Percentiles rank a stretch among this genome's conserved stretches.
Evolutionary conservation across 2,329 filamentous ascomycete species (phyloP).

Genomic region (Chlorencoelia australis): DNA sequence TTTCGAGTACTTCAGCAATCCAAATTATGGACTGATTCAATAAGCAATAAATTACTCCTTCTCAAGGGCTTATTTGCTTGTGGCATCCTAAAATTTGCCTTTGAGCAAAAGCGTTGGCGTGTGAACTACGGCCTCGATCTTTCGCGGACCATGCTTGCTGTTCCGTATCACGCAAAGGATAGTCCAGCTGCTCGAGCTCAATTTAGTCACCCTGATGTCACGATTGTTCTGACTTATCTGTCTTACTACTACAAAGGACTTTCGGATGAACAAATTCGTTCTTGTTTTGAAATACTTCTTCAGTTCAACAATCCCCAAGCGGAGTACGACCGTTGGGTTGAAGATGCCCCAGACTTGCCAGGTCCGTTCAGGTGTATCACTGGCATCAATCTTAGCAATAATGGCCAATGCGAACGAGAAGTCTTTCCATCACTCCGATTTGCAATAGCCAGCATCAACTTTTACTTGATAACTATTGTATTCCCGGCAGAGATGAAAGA

Average conservation of each 20-base stretch:
- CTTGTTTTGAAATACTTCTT: slow-evolving; percentile 36
- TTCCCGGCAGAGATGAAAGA: slow-evolving; percentile 54
- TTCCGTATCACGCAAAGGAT: slow-evolving; percentile 52
- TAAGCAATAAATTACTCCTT: slow-evolving; percentile 33
- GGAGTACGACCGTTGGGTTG: slow-evolving; percentile 43
- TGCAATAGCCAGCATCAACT: slow-evolving; percentile 49
- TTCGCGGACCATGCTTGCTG: slow-evolving; percentile 38
- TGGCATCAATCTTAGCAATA: slow-evolving; percentile 51
- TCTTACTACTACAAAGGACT: slow-evolving; percentile 50
- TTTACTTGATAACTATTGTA: slow-evolving; percentile 46
- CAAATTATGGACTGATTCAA: slow-evolving; percentile 21
- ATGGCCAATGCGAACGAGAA: slow-evolving; percentile 32
- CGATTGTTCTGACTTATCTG: slow-evolving; percentile 45
- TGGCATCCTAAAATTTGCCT: slow-evolving; percentile 42
- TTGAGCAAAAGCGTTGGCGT: slow-evolving; percentile 50
- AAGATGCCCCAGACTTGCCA: slow-evolving; percentile 27
- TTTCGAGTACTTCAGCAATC: slow-evolving; percentile 14
- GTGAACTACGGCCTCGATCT: slow-evolving; percentile 53
- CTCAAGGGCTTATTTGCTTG: slow-evolving; percentile 46
- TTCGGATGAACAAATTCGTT: slow-evolving; percentile 36
- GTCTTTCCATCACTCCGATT: slow-evolving; percentile 45
- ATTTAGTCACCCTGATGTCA: slow-evolving; percentile 52
- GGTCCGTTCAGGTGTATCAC: slow-evolving; percentile 31
- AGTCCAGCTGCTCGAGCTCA: slow-evolving; percentile 44
- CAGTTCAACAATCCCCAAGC: slow-evolving; percentile 40